Evolutionary conservation across 2,329 filamentous ascomycete species (phyloP), one percentile per base, ranked within the genome.

Genomic region (Xylaria arbuscula): DNA sequence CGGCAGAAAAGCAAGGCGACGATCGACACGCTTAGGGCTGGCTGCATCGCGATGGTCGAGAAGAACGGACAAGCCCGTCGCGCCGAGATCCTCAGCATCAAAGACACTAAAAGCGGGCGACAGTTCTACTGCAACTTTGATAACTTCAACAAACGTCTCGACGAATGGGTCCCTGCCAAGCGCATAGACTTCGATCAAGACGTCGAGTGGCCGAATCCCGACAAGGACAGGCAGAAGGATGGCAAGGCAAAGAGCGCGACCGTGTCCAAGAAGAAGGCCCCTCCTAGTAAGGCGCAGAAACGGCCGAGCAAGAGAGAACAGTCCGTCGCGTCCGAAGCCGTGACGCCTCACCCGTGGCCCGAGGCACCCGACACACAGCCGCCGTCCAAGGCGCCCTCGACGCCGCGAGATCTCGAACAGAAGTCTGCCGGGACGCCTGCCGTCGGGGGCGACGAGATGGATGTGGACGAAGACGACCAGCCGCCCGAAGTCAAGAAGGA

Each of bases 61-160:
- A 89, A 89, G 75, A 94, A 97, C 80, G 93, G 93, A 69, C 90
- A 94, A 76, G 87, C 92, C 70, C 91, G 96, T 75, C 94, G 96
- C 82, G 96, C 96, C 75, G 96, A 99, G 80, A 97, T 99, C 71
- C 84, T 99, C n/a, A 96, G 93, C 67, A 97, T 98, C 74, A 91
- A 93, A 77, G 93, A 94, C 68, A 92, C 93, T 24, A 97, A 97
- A 80, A 95, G 93, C 76, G 91, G 92, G 17, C 91, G 93, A 47
- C 92, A 93, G 64, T 98, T 95, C 78, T 98, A 98, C 81, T 97
- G 97, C 76, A 97, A 98, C 80, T 98, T 98, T 79, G 93, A 97
- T 78, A 97, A 97, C 77, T 98, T 98, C 88, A 98, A 98, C 83
- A 98, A 98, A 81, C 86, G 85, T 72, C 81, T 88, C 13, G 84